A percentile compares a stretch with the other conserved stretches of the same genome.
Conservation (phyloP, 228 moss, liverwort and hornwort species). For the Sphagnum fallax region DNA sequence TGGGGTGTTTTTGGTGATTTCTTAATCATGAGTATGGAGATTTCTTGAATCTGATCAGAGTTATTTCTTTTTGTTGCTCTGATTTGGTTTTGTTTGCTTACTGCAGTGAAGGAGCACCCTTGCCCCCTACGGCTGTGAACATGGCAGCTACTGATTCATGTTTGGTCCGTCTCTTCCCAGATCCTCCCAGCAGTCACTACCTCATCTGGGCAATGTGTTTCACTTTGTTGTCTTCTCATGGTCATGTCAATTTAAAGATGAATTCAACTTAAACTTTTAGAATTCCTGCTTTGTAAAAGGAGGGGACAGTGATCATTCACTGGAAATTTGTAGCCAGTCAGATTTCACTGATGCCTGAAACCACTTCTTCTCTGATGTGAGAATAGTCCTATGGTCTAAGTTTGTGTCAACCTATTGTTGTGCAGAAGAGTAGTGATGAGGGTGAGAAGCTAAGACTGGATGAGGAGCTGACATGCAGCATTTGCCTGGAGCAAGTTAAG, state of each 20-base stretch:
- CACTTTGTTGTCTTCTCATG: too few species aligned
- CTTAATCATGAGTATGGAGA: too few species aligned
- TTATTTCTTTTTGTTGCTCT: neutral
- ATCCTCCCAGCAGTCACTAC: neutral
- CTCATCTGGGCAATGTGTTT: neutral
- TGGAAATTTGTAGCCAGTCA: too few species aligned
- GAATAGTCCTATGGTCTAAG: too few species aligned
- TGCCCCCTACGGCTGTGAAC: constrained; percentile 24
- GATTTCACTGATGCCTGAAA: too few species aligned
- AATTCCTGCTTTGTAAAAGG: too few species aligned
- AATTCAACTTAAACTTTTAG: too few species aligned
- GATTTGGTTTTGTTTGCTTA: neutral
- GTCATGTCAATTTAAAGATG: too few species aligned
- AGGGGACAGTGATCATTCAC: too few species aligned
- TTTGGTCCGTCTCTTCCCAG: constrained; percentile 13
- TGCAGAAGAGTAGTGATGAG: constrained; percentile 33
- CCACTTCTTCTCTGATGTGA: too few species aligned
- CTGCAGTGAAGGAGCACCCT: constrained; percentile 19
- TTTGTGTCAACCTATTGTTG: neutral
- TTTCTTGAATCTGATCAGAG: neutral
- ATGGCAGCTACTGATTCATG: constrained; percentile 16
- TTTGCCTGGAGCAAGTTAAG: constrained; percentile 62
- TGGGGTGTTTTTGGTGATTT: too few species aligned
- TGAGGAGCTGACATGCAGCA: constrained; percentile 57
- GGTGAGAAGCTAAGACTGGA: constrained; percentile 26